Evolutionary conservation across 2,329 filamentous ascomycete species (phyloP).

Genomic region (Neofusicoccum sp.): DNA sequence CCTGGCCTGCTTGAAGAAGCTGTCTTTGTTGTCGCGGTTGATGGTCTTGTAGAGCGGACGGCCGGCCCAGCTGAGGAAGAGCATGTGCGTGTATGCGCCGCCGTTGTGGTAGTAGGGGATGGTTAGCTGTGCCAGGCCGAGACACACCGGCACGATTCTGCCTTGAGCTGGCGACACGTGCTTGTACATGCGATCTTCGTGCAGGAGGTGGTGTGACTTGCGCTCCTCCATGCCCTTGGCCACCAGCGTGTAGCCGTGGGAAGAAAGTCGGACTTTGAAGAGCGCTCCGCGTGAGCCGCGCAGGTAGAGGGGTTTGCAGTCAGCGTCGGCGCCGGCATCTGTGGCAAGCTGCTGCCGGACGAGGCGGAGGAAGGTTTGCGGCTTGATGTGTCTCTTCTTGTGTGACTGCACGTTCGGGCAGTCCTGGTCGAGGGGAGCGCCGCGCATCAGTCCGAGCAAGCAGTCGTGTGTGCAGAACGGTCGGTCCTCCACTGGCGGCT

Average conservation of each 20-base stretch:
- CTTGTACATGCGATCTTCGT: conserved; percentile 29
- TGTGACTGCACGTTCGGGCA: conserved; percentile 47
- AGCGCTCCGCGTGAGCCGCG: conserved; percentile 43
- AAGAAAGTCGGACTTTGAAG: conserved; percentile 46
- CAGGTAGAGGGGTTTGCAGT: conserved; percentile 32
- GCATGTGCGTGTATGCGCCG: conserved; percentile 28
- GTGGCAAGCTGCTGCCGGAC: conserved; percentile 36
- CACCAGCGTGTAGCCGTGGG: conserved; percentile 49
- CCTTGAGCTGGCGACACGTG: conserved; percentile 28
- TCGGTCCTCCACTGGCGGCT: conserved; percentile 13
- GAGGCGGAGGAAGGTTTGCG: conserved; percentile 32
- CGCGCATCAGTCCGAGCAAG: conserved; percentile 39
- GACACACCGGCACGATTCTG: conserved; percentile 28
- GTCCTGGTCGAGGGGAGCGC: conserved; percentile 34
- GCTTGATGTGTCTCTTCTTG: conserved; percentile 29
- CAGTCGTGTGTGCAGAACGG: conserved; percentile 46
- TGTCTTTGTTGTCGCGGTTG: not conserved
- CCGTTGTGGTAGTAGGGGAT: conserved; percentile 28
- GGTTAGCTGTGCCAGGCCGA: conserved; percentile 29
- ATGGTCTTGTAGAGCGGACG: conserved; percentile 18
- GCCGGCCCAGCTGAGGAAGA: conserved; percentile 31
- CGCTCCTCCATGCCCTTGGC: conserved; percentile 42
- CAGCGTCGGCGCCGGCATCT: conserved; percentile 31
- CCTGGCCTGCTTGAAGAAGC: not conserved
- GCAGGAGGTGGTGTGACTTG: conserved; percentile 25